These are phyloP conservation scores for Chalaropsis thielavioides DNA, from an alignment of 2,329 filamentous ascomycete species.

Conservation along the genomic window DNA sequence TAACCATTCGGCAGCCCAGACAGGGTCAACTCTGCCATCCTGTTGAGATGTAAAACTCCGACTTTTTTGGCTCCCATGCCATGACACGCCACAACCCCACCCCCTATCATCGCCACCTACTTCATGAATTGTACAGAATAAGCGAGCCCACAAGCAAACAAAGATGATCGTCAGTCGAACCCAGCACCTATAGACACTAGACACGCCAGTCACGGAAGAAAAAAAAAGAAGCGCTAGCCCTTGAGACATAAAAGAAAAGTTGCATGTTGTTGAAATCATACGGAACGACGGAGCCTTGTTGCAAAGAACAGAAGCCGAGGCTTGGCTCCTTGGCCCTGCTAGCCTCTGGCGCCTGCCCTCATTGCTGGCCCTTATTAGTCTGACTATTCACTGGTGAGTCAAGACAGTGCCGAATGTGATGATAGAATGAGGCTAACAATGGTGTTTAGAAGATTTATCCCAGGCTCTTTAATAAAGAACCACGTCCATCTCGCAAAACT, in stretches of 20 bases:
- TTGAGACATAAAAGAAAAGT: no score
- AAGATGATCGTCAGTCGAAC: background rate
- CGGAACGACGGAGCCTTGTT: background rate
- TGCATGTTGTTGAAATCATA: no score
- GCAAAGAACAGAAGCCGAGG: background rate
- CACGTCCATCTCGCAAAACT: background rate
- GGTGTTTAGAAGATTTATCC: background rate
- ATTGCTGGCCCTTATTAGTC: background rate
- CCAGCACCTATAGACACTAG: no score
- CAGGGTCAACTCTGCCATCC: background rate
- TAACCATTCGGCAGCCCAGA: no score
- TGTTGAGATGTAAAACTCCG: background rate
- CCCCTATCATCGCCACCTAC: background rate
- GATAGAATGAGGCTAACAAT: background rate
- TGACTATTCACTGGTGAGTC: background rate
- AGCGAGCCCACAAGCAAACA: background rate
- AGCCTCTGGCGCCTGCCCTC: background rate
- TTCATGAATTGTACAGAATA: background rate
- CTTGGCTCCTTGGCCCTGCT: background rate
- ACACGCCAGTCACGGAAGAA: no score
- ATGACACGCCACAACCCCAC: background rate
- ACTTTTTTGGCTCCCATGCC: background rate
- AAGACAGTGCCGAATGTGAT: background rate
- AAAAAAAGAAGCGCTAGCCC: no score
- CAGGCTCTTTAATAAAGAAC: background rate